Base-by-base conservation (phyloP, 805 yeast genomes). In the Candida succiphila region DNA sequence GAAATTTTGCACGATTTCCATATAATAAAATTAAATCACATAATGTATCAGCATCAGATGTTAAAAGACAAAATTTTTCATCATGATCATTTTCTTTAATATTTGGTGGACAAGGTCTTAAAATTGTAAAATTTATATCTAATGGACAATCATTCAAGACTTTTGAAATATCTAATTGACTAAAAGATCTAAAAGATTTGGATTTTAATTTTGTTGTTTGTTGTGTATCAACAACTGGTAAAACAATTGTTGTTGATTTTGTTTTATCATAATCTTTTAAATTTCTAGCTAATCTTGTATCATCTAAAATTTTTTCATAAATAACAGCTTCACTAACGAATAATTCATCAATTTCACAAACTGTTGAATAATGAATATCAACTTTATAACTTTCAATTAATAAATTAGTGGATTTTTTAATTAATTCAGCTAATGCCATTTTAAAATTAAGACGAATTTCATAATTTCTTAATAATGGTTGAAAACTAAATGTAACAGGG, bases 381-480 rank as follows among this genome's bases (percentile, higher is more conserved):
- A 61, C 56, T 61, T 67, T 65, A 40, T 67, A 69, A 33, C 67
- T 68, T 38, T 70, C 76, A 36, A 70, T 69, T 34, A 69, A 52
- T 57, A 68, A 63, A 44, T 62, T 60, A 33, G 72, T 70, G 14
- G 73, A 65, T 26, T 58, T 49, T 32, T 73, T 54, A 14, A 69
- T 56, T 38, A 72, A 61, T 39, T 69, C 76, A 32, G 73, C 63
- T 16, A 69, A 46, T 1, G 72, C 75, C 34, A 66, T 61, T 37
- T 67, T 70, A 38, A 67, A 57, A 35, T 56, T 54, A 31, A 57
- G 40, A 26, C 58, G 35, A 29, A 56, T 56, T 35, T 55, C 59
- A 37, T 52, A 53, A 33, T 52, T 53, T 27, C 46, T 45, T 24
- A 54, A 32, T 33, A 56, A 40, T 1, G 61, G 60, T 36, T 54